Conservation (phyloP, 495 filamentous ascomycete genomes). For the Talaromyces thailandensis region DNA sequence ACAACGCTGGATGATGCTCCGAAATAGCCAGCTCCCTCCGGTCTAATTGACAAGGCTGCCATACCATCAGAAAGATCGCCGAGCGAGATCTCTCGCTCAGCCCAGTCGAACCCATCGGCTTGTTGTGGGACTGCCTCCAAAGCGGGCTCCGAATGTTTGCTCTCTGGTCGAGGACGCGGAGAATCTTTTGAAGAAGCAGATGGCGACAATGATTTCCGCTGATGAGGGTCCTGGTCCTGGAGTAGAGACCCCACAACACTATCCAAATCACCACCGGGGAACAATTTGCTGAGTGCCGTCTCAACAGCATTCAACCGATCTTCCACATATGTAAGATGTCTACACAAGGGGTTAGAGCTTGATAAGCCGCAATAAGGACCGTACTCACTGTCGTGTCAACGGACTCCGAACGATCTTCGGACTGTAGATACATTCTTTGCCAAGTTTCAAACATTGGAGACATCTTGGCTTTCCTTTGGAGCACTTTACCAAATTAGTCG, state of each 20-base stretch:
- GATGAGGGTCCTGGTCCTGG: conserved; percentile 28
- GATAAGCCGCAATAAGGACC: neutral
- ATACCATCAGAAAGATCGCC: conserved; percentile 42
- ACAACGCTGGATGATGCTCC: conserved; percentile 40
- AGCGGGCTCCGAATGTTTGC: conserved; percentile 13
- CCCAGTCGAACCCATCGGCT: conserved; percentile 46
- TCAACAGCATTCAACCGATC: conserved; percentile 37
- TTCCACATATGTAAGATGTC: conserved; percentile 42
- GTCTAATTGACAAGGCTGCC: conserved; percentile 41
- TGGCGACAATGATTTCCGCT: conserved; percentile 13
- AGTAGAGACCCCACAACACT: conserved; percentile 34
- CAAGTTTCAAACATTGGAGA: conserved; percentile 34
- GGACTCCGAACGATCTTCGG: conserved; percentile 38
- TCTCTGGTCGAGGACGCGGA: conserved; percentile 29
- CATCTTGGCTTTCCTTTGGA: conserved; percentile 40
- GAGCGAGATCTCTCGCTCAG: conserved; percentile 35
- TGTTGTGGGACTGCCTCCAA: conserved; percentile 39
- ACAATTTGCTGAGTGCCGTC: conserved; percentile 33
- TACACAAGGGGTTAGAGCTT: conserved; percentile 12
- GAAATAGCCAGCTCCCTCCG: conserved; percentile 43
- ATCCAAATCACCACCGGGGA: conserved; percentile 39
- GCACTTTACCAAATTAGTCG: conserved; percentile 20
- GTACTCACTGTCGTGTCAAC: conserved; percentile 36
- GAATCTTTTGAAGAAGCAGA: conserved; percentile 27
- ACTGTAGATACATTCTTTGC: conserved; percentile 41